A percentile compares a stretch with the other conserved stretches of the same genome.
These are phyloP conservation scores for Tuber borchii DNA, from an alignment of 495 filamentous ascomycete genomes.

Conservation along the genomic window DNA sequence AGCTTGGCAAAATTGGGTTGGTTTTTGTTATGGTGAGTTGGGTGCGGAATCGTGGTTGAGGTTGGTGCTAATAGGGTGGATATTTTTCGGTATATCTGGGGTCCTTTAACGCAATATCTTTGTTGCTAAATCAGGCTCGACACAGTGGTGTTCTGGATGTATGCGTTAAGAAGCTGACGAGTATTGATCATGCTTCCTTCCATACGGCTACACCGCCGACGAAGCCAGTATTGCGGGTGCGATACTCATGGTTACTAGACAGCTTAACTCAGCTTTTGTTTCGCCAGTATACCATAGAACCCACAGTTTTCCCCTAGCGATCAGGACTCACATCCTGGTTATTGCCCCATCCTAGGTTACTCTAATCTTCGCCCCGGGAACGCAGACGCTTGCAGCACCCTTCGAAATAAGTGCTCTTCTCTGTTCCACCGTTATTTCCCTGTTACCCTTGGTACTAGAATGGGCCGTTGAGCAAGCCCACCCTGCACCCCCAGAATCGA, in stretches of 20 bases:
- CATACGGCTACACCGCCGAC: conserved; percentile 71
- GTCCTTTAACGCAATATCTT: conserved; percentile 87
- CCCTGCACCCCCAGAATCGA: conserved; percentile 80
- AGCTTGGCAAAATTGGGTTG: no score
- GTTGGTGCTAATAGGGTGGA: conserved; percentile 4
- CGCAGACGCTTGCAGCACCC: conserved; percentile 58
- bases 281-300: conserved; percentile 78
- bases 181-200: conserved; percentile 61
- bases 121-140: conserved; percentile 68
- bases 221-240: conserved; percentile 86
- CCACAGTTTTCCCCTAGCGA: conserved; percentile 67
- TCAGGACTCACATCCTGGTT: conserved; percentile 69
- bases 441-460: conserved; percentile 81
- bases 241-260: conserved; percentile 77
- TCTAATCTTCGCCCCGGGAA: conserved; percentile 74
- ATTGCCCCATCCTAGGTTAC: conserved; percentile 65
- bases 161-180: neutral
- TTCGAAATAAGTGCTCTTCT: conserved; percentile 66
- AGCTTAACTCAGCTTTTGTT: conserved; percentile 65
- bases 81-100: conserved; percentile 77
- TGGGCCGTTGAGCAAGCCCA: conserved; percentile 81
- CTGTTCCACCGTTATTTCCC: conserved; percentile 67
- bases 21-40: conserved; percentile 37
- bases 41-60: neutral
- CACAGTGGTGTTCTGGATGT: neutral